A percentile compares a stretch with the other conserved stretches of the same genome.
Conservation (phyloP, 352 stramenopile species). For the Phytophthora chlamydospora region DNA sequence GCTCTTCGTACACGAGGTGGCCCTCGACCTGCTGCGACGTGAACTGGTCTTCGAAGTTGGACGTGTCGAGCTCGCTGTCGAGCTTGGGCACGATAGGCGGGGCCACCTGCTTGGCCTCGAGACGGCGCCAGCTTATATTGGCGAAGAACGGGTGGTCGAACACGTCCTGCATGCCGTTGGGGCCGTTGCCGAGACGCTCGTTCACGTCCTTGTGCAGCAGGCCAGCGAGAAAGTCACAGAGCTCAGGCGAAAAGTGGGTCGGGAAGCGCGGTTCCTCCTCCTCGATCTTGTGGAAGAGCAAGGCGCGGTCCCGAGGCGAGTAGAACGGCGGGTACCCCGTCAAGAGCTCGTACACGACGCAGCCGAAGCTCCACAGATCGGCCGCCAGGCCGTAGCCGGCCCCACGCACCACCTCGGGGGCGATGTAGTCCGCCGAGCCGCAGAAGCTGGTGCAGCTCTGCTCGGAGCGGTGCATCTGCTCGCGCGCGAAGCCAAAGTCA, state of each 20-base stretch:
- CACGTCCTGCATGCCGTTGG: conserved; percentile 71
- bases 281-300: conserved; percentile 98
- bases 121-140: conserved; percentile 77
- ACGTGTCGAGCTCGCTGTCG: conserved; percentile 56
- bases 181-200: conserved; percentile 60
- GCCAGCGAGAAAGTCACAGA: conserved; percentile 60
- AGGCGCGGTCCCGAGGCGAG: conserved; percentile 78
- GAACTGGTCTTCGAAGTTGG: conserved; percentile 80
- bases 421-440: conserved; percentile 86
- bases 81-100: conserved; percentile 67
- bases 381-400: conserved; percentile 75
- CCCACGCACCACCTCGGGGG: conserved; percentile 79
- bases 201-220: conserved; percentile 67
- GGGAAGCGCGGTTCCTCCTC: conserved; percentile 92
- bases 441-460: conserved; percentile 82
- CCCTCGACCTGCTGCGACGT: conserved; percentile 71
- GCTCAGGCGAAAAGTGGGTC: conserved; percentile 80
- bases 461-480: conserved; percentile 59
- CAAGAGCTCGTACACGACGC: conserved; percentile 85
- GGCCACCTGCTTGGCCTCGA: conserved; percentile 75
- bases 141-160: conserved; percentile 81
- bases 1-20: conserved; percentile 64
- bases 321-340: conserved; percentile 94
- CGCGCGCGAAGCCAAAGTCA: conserved; percentile 83
- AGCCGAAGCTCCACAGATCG: conserved; percentile 91